phyloP scores from a whole-genome alignment of 1,139 yeast genomes.

The Candida pseudoviswanathii region DNA sequence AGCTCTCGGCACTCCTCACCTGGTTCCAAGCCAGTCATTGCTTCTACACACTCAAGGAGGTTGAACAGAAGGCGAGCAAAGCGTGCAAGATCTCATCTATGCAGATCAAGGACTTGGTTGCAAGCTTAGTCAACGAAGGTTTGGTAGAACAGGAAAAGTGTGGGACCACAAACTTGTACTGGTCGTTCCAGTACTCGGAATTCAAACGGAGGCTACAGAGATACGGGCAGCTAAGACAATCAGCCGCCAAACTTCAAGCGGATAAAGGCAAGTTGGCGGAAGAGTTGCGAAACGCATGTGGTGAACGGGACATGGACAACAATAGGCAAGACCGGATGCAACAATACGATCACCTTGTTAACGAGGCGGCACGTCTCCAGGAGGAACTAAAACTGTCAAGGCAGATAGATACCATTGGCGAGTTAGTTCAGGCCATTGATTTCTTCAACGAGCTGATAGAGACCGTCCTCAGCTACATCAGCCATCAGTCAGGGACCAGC shows the following conservation, averaged over 20 bases:
- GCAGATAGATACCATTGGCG: slow-evolving; percentile 5
- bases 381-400: slow-evolving; percentile 6
- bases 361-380: slow-evolving; percentile 2
- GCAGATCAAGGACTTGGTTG: slow-evolving; percentile 53
- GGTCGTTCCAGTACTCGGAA: slow-evolving; percentile 50
- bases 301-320: slow-evolving; percentile 6
- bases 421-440: slow-evolving; percentile 14
- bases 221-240: slow-evolving; percentile 19
- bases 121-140: slow-evolving; percentile 46
- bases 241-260: slow-evolving; percentile 12
- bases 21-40: slow-evolving; percentile 43
- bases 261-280: slow-evolving; percentile 9
- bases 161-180: slow-evolving; percentile 54
- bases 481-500: slow-evolving; percentile 11
- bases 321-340: slow-evolving; percentile 7
- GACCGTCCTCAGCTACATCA: slow-evolving; percentile 16
- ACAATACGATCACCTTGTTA: slow-evolving; percentile 3
- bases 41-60: slow-evolving; percentile 51
- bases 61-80: slow-evolving; percentile 50
- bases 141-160: slow-evolving; percentile 53
- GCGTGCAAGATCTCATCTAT: slow-evolving; percentile 47
- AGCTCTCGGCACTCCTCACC: slow-evolving; percentile 33
- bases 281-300: slow-evolving; percentile 2
- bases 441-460: slow-evolving; percentile 19
- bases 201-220: slow-evolving; percentile 18